These are phyloP conservation scores for Macrolepiota albuminosa DNA, from an alignment of 768 basidiomycete species.

Conservation along the genomic window DNA sequence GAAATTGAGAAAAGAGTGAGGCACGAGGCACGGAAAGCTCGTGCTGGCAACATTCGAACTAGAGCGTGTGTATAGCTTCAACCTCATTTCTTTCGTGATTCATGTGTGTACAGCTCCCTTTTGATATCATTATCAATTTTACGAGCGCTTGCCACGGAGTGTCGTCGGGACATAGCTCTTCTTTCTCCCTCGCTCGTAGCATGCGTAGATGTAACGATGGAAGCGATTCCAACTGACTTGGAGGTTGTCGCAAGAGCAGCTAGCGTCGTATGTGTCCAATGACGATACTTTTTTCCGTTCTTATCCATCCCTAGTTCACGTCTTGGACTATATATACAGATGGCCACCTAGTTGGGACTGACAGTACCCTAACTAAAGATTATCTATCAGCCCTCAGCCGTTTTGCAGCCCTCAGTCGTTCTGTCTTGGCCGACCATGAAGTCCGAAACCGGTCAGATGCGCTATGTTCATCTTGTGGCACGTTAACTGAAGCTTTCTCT, in stretches of 20 bases:
- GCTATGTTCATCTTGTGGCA: not conserved
- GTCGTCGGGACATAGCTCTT: constrained; percentile 75
- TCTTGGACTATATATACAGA: constrained; percentile 93
- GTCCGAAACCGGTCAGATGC: constrained; percentile 60
- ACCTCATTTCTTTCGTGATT: constrained; percentile 3
- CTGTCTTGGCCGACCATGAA: constrained; percentile 57
- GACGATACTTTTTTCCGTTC: not conserved
- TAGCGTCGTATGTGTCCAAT: constrained; percentile 56
- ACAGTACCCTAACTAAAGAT: constrained; percentile 59
- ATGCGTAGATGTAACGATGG: constrained; percentile 55
- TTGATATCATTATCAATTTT: constrained; percentile 82
- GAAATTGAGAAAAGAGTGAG: constrained; percentile 75
- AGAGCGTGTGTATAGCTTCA: constrained; percentile 59
- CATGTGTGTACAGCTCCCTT: constrained; percentile 47
- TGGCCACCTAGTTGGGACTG: constrained; percentile 76
- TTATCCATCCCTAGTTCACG: constrained; percentile 55
- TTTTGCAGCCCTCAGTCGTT: constrained; percentile 60
- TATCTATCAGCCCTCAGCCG: constrained; percentile 65
- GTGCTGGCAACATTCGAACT: constrained; percentile 68
- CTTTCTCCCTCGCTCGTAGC: constrained; percentile 66
- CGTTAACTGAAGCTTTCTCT: constrained; percentile 5
- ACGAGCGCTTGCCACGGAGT: constrained; percentile 80
- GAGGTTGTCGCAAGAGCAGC: constrained; percentile 77
- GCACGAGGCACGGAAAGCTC: constrained; percentile 62
- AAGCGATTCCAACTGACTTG: constrained; percentile 55